Evolutionary conservation across 73 alveolate species (phyloP).

Genomic region (Paramecium sexaurelia): DNA sequence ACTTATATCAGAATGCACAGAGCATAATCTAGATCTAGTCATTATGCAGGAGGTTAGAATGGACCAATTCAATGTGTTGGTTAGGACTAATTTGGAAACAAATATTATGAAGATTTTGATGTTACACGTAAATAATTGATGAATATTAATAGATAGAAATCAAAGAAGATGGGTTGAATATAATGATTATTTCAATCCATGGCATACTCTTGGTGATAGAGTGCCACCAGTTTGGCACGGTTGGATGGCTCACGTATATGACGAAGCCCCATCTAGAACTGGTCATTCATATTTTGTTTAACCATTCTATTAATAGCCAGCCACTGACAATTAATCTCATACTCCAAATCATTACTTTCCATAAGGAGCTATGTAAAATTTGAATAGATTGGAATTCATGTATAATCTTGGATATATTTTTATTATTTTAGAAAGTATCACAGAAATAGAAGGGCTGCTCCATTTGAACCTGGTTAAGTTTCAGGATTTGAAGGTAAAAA

Average conservation of each 20-base stretch:
- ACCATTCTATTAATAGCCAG: conserved; percentile 48
- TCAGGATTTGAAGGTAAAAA: conserved; percentile 61
- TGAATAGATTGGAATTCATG: conserved; percentile 68
- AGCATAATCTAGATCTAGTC: conserved; percentile 68
- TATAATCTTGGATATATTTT: not conserved
- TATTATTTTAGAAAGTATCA: not conserved
- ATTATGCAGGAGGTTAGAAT: conserved; percentile 63
- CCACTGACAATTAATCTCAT: conserved; percentile 48
- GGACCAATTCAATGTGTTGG: conserved; percentile 64
- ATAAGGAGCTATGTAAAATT: conserved; percentile 55
- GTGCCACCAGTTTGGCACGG: conserved; percentile 69
- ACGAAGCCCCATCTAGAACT: conserved; percentile 67
- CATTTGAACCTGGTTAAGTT: conserved; percentile 43
- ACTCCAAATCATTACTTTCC: conserved; percentile 62
- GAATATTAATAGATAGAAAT: conserved; percentile 17
- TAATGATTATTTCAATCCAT: conserved; percentile 63
- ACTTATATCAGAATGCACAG: conserved; percentile 65
- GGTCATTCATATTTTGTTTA: conserved; percentile 60
- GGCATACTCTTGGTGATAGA: conserved; percentile 62
- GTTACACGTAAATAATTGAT: conserved; percentile 46
- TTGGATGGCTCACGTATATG: conserved; percentile 68
- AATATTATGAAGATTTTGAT: conserved; percentile 70
- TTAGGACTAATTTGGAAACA: conserved; percentile 63
- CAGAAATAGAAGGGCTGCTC: conserved; percentile 63
- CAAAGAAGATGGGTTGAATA: conserved; percentile 71